Percentiles rank a stretch among this genome's conserved stretches.
phyloP scores from a whole-genome alignment of 495 filamentous ascomycete genomes.

The Trichoderma virens region DNA sequence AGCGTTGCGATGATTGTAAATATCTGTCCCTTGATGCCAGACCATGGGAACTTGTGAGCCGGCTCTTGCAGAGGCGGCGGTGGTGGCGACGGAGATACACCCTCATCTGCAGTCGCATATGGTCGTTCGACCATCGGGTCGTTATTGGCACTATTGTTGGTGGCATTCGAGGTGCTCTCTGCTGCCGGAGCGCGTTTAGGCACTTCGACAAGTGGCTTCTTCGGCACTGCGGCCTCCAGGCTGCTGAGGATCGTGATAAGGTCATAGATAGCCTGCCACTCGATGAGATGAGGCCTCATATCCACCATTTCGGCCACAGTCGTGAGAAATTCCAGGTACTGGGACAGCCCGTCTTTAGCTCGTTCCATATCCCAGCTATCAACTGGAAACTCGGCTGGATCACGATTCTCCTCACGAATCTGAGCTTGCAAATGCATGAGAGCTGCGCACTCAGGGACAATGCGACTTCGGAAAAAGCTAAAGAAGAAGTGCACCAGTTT shows the following conservation, averaged over 20 bases:
- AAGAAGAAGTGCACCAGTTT: slow-evolving; percentile 81
- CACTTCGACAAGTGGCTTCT: slow-evolving; percentile 35
- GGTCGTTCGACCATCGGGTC: slow-evolving; percentile 25
- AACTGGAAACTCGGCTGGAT: slow-evolving; percentile 74
- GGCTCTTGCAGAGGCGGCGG: slow-evolving; percentile 60
- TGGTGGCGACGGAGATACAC: slow-evolving; percentile 37
- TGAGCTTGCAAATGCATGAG: slow-evolving; percentile 89
- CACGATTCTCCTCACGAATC: slow-evolving; percentile 48
- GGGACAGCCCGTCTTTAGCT: slow-evolving; percentile 73
- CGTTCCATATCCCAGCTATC: slow-evolving; percentile 97
- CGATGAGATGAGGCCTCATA: slow-evolving; percentile 59
- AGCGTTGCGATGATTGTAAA: slow-evolving; percentile 80
- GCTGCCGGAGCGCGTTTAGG: slow-evolving; percentile 23
- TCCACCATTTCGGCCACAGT: slow-evolving; percentile 67
- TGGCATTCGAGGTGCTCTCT: slow-evolving; percentile 17
- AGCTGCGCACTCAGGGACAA: slow-evolving; percentile 87
- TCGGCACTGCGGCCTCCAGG: slow-evolving; percentile 75
- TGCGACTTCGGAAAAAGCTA: slow-evolving; percentile 81
- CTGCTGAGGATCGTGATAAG: slow-evolving; percentile 77
- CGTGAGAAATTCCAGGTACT: slow-evolving; percentile 91
- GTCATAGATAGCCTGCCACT: slow-evolving; percentile 83
- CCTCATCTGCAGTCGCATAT: slow-evolving; percentile 32
- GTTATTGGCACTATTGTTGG: slow-evolving; percentile 16
- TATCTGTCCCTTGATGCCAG: slow-evolving; percentile 85
- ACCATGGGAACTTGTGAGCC: slow-evolving; percentile 85